A percentile compares a stretch with the other conserved stretches of the same genome.
These are phyloP conservation scores for Discostella pseudostelligera DNA, from an alignment of 108 stramenopile species.

Conservation along the genomic window DNA sequence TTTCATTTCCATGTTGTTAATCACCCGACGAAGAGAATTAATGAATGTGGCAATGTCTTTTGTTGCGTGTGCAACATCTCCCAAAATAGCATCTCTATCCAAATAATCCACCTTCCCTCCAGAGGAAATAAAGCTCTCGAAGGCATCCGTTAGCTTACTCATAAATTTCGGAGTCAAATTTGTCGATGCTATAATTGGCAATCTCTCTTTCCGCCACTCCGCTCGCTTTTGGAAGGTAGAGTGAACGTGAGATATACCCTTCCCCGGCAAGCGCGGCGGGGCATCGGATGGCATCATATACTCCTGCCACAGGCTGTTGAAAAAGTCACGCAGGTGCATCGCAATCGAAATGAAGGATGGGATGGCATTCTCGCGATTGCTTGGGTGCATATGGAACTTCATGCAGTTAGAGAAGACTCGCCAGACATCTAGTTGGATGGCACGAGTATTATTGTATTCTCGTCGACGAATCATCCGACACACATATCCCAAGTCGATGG, in stretches of 20 bases:
- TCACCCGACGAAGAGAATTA: conserved; percentile 24
- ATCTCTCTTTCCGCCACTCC: conserved; percentile 57
- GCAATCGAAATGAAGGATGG: conserved; percentile 84
- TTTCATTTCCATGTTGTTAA: conserved; percentile 21
- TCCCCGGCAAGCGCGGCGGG: conserved; percentile 46
- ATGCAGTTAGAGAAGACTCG: conserved; percentile 88
- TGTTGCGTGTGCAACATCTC: conserved; percentile 44
- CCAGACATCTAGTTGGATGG: conserved; percentile 83
- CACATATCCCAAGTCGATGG: conserved; percentile 78
- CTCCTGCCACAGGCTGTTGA: conserved; percentile 85
- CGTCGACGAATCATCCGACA: conserved; percentile 78
- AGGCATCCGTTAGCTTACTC: conserved; percentile 36
- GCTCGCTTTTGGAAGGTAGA: conserved; percentile 56
- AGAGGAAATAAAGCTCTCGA: conserved; percentile 57
- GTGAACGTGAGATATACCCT: conserved; percentile 40
- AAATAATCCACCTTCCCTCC: conserved; percentile 71
- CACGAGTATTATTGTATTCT: conserved; percentile 66
- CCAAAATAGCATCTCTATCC: conserved; percentile 63
- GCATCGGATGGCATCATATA: conserved; percentile 79
- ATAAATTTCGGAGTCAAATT: conserved; percentile 58
- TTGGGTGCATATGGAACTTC: conserved; percentile 80
- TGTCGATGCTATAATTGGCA: conserved; percentile 64
- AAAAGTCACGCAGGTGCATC: conserved; percentile 80
- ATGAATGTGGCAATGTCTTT: conserved; percentile 40
- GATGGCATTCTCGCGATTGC: conserved; percentile 73